Evolutionary conservation across 495 filamentous ascomycete genomes (phyloP).

Genomic region (Xylaria scruposa): DNA sequence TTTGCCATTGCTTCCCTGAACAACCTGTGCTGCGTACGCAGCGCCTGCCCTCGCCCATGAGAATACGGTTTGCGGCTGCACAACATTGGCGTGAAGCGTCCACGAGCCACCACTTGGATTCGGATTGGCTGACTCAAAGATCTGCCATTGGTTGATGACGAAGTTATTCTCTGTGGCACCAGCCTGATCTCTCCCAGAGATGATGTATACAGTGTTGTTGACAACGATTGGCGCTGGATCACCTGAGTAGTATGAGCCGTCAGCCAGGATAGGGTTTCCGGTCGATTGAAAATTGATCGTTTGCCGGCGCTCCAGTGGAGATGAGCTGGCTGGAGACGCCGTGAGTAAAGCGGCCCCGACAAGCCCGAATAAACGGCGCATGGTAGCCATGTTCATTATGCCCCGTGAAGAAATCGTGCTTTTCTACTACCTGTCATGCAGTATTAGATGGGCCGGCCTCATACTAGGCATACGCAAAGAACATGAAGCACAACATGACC

Average conservation of each 20-base stretch:
- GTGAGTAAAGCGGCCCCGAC: background rate
- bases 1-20: constrained; percentile 40
- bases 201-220: constrained; percentile 41
- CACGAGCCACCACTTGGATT: constrained; percentile 26
- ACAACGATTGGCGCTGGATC: constrained; percentile 42
- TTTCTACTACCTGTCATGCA: background rate
- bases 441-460: background rate
- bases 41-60: background rate
- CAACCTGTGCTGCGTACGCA: background rate
- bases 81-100: constrained; percentile 20
- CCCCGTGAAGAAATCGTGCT: background rate
- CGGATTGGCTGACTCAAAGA: constrained; percentile 22
- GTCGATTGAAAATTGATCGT: constrained; percentile 8
- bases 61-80: constrained; percentile 29
- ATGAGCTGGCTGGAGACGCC: background rate
- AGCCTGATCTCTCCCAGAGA: constrained; percentile 41
- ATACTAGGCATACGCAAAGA: background rate
- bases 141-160: constrained; percentile 32
- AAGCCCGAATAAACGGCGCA: background rate
- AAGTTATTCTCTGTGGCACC: constrained; percentile 29
- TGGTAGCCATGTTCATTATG: background rate
- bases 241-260: constrained; percentile 37
- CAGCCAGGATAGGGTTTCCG: constrained; percentile 33
- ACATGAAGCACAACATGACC: background rate
- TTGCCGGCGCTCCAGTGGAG: background rate